Evolutionary conservation across 495 filamentous ascomycete species (phyloP).

Genomic region (Penicillium lividum): DNA sequence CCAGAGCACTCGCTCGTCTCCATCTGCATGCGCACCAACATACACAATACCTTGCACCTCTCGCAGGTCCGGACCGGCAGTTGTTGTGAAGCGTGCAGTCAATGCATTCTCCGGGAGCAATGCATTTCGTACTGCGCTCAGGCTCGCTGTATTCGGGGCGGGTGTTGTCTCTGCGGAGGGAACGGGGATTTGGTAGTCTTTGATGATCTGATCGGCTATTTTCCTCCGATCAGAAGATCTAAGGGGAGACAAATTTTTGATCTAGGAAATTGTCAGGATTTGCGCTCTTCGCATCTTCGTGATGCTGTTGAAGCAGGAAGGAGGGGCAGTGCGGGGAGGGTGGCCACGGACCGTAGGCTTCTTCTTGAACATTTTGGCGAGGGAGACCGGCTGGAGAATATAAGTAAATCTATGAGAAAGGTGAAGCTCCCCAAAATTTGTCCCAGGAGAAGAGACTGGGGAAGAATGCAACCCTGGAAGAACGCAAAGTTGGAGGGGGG

Average conservation of each 20-base stretch:
- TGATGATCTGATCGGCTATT: slow-evolving; percentile 70
- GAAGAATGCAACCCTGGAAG: background rate
- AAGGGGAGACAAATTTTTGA: slow-evolving; percentile 69
- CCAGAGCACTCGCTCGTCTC: slow-evolving; percentile 70
- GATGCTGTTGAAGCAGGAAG: background rate
- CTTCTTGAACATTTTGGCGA: slow-evolving; percentile 70
- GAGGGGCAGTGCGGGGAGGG: slow-evolving; percentile 34
- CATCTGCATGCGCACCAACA: slow-evolving; percentile 56
- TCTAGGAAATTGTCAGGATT: slow-evolving; percentile 37
- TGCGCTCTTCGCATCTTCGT: background rate
- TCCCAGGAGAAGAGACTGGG: background rate
- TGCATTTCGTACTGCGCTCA: slow-evolving; percentile 58
- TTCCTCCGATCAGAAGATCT: slow-evolving; percentile 72
- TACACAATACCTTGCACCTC: slow-evolving; percentile 67
- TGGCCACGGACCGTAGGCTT: slow-evolving; percentile 62
- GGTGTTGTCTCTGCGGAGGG: slow-evolving; percentile 39
- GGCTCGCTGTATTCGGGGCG: slow-evolving; percentile 37
- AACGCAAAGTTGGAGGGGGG: background rate
- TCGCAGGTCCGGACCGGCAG: slow-evolving; percentile 63
- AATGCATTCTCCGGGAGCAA: slow-evolving; percentile 65
- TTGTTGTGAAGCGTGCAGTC: slow-evolving; percentile 70
- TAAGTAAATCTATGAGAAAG: background rate
- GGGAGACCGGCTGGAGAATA: background rate
- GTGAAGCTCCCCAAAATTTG: background rate
- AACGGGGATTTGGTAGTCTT: slow-evolving; percentile 56